Conservation (phyloP, 345 rosid genomes). For the Rhodomyrtus tomentosa region DNA sequence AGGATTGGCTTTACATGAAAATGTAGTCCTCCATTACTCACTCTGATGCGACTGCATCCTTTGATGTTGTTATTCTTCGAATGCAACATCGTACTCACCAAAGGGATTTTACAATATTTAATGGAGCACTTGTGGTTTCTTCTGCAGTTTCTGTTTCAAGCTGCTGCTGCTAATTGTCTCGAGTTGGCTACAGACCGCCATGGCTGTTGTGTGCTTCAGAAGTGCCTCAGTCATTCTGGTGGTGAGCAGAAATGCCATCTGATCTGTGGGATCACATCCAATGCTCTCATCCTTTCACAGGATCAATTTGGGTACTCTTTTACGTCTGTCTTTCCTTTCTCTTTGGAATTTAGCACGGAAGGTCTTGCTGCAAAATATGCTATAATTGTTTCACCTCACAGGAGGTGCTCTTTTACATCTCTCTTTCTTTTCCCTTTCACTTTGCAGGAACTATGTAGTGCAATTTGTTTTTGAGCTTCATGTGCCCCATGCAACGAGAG, state of each 20-base stretch:
- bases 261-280: constrained; percentile 40
- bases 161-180: constrained; percentile 50
- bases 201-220: constrained; percentile 82
- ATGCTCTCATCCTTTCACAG: constrained; percentile 64
- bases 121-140: not conserved
- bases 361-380: not conserved
- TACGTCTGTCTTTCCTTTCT: not conserved
- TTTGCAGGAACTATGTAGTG: constrained; percentile 10
- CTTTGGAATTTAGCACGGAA: not conserved
- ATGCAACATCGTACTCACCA: not conserved
- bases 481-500: constrained; percentile 35
- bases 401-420: not conserved
- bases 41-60: not conserved
- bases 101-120: not conserved
- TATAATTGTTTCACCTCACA: not conserved
- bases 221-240: constrained; percentile 41
- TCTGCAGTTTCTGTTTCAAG: constrained; percentile 60
- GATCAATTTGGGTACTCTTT: constrained; percentile 62
- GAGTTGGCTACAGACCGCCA: constrained; percentile 69
- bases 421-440: not conserved
- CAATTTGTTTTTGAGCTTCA: constrained; percentile 4
- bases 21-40: not conserved
- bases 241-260: constrained; percentile 37
- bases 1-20: not conserved
- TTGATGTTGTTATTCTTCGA: not conserved